Evolutionary conservation across 208 protist species (phyloP).

Genomic region (Acanthamoeba divionensis): DNA sequence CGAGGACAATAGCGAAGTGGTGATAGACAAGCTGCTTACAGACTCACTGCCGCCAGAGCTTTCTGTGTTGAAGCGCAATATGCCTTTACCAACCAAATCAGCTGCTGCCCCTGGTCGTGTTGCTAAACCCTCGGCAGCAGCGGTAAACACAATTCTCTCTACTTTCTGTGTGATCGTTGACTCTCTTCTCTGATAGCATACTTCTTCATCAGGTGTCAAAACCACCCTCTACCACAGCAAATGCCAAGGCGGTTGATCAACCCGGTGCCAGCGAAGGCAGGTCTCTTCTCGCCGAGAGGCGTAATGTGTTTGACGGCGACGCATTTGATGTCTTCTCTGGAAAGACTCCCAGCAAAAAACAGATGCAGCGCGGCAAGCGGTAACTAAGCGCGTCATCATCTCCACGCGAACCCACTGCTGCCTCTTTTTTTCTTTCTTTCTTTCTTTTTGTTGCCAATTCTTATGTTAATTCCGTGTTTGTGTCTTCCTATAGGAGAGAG

Average conservation of each 20-base stretch:
- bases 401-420: not conserved
- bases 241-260: not conserved
- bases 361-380: not conserved
- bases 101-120: not conserved
- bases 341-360: not conserved
- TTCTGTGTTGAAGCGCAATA: not conserved
- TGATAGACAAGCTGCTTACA: conserved; percentile 29
- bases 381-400: not conserved
- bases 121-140: not conserved
- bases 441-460: not conserved
- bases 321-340: conserved; percentile 22
- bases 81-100: conserved; percentile 5
- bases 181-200: too few relatives aligned
- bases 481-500: not conserved
- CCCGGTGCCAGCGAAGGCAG: too few relatives aligned
- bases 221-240: not conserved
- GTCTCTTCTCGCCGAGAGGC: not conserved
- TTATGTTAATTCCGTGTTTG: not conserved
- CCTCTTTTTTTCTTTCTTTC: not conserved
- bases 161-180: too few relatives aligned
- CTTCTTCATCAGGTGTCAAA: not conserved
- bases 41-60: not conserved
- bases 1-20: conserved; percentile 1
- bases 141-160: too few relatives aligned
- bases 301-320: conserved; percentile 27